Conservation (phyloP, 495 filamentous ascomycete species). For the Hypomontagnella submonticulosa region DNA sequence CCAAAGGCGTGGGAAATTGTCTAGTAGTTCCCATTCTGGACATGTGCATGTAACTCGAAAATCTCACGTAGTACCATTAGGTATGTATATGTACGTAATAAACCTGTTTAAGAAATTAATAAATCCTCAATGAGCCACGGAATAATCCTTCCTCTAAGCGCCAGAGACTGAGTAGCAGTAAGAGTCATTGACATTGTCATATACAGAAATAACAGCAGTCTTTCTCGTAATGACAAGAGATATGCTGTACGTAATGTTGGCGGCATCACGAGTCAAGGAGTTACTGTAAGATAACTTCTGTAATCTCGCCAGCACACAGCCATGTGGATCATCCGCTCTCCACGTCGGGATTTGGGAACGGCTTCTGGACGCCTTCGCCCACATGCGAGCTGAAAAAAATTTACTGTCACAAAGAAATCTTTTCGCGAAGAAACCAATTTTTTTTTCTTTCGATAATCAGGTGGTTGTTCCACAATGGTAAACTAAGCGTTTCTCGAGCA, state of each 20-base stretch:
- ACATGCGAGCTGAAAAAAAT: conserved; percentile 20
- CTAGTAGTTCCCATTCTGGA: conserved; percentile 2
- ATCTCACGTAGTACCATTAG: conserved; percentile 2
- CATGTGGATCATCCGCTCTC: conserved; percentile 38
- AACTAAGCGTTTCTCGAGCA: conserved; percentile 29
- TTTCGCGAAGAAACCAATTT: conserved; percentile 23
- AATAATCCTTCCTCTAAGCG: conserved; percentile 12
- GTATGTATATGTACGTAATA: conserved; percentile 19
- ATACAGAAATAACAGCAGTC: not conserved
- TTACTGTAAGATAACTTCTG: conserved; percentile 13
- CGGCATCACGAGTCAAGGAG: conserved; percentile 31
- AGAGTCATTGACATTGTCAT: not conserved
- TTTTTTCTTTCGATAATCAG: conserved; percentile 32
- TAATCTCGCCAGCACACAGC: conserved; percentile 32
- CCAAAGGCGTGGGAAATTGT: conserved; percentile 29
- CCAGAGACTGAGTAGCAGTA: not conserved
- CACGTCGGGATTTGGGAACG: conserved; percentile 39
- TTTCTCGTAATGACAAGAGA: not conserved
- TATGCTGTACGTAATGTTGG: conserved; percentile 31
- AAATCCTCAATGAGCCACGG: conserved; percentile 11
- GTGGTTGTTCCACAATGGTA: conserved; percentile 41
- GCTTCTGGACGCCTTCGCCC: conserved; percentile 20
- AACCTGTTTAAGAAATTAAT: conserved; percentile 8
- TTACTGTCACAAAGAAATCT: conserved; percentile 12
- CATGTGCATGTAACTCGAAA: conserved; percentile 11